Conservation (phyloP, 2,329 filamentous ascomycete species). For the Trichoderma atroviride region DNA sequence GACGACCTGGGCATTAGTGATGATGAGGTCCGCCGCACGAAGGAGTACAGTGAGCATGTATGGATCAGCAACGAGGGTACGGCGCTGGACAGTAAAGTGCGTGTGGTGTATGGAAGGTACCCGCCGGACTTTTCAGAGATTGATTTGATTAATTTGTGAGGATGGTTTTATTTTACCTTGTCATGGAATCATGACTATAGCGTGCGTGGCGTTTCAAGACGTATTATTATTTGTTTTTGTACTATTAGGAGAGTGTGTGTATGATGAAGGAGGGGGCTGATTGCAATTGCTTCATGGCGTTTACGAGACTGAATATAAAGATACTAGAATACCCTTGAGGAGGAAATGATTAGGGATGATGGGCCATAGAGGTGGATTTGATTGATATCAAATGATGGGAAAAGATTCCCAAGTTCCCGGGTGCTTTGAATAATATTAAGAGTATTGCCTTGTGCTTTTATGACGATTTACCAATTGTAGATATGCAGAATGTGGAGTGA, state of each 20-base stretch:
- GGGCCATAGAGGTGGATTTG: background rate
- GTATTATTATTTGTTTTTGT: background rate
- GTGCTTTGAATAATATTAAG: background rate
- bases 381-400: background rate
- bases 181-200: background rate
- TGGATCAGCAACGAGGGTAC: conserved; percentile 96
- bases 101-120: conserved; percentile 80
- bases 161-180: background rate
- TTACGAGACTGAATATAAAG: background rate
- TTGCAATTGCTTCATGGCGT: conserved; percentile 18
- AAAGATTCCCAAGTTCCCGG: background rate
- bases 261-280: background rate
- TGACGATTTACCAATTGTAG: background rate
- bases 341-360: background rate
- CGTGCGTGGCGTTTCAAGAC: conserved; percentile 7
- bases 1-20: conserved; percentile 90
- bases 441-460: background rate
- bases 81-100: conserved; percentile 78
- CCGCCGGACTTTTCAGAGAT: conserved; percentile 89
- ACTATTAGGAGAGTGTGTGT: background rate
- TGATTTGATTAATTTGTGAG: conserved; percentile 77
- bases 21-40: conserved; percentile 82
- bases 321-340: background rate
- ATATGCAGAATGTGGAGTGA: background rate
- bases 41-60: conserved; percentile 74